Evolutionary conservation across 2,329 filamentous ascomycete genomes (phyloP).

Genomic region (Aureobasidium mangrovei): DNA sequence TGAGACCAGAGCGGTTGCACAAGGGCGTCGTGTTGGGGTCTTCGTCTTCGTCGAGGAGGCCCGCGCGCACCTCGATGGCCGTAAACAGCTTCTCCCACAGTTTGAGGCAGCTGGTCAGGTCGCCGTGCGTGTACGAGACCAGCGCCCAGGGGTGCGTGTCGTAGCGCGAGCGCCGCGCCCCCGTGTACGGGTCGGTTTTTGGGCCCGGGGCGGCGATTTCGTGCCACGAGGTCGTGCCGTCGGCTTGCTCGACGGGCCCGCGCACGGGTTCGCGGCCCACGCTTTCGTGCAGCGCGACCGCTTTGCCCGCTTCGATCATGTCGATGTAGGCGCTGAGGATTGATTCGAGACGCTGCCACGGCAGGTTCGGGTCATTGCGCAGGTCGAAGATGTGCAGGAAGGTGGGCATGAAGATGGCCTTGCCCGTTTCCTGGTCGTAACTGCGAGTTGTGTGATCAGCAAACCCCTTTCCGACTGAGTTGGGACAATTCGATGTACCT

Average conservation of each 20-base stretch:
- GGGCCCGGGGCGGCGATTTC: slow-evolving; percentile 16
- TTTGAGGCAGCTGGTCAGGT: slow-evolving; percentile 23
- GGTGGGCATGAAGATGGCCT: slow-evolving; percentile 27
- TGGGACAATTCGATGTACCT: background rate
- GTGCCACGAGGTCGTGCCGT: slow-evolving; percentile 25
- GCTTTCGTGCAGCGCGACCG: slow-evolving; percentile 24
- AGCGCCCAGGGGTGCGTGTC: slow-evolving; percentile 26
- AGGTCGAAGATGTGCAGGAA: slow-evolving; percentile 27
- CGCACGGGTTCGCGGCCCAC: slow-evolving; percentile 12
- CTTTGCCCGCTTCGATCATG: slow-evolving; percentile 28
- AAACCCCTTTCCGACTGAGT: background rate
- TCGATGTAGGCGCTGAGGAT: slow-evolving; percentile 28
- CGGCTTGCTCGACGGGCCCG: slow-evolving; percentile 18
- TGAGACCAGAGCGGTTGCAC: slow-evolving; percentile 23
- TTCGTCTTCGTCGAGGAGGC: slow-evolving; percentile 18
- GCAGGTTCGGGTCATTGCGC: slow-evolving; percentile 21
- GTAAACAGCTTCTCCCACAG: slow-evolving; percentile 24
- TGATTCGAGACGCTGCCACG: slow-evolving; percentile 28
- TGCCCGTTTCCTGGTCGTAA: slow-evolving; percentile 24
- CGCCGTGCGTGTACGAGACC: slow-evolving; percentile 25
- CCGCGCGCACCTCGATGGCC: slow-evolving; percentile 23
- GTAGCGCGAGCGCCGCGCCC: slow-evolving; percentile 15
- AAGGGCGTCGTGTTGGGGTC: slow-evolving; percentile 22
- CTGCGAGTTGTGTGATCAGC: slow-evolving; percentile 8
- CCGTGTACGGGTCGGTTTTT: slow-evolving; percentile 14